These are phyloP conservation scores for Penicillium lagena DNA, from an alignment of 495 filamentous ascomycete species.

Conservation along the genomic window DNA sequence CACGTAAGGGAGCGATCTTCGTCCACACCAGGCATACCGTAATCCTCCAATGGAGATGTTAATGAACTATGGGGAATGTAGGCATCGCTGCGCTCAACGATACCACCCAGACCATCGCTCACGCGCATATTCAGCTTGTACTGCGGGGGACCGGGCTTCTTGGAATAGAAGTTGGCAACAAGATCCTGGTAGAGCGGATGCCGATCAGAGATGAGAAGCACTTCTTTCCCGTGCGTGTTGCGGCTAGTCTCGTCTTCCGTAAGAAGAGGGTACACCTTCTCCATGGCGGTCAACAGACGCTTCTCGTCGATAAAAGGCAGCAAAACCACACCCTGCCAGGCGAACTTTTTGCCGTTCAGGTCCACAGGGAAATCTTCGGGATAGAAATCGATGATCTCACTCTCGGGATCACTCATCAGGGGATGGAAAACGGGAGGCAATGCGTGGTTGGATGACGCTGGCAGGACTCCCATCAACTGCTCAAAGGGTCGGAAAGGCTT, in stretches of 20 bases:
- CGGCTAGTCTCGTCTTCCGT: conserved; percentile 70
- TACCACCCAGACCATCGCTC: conserved; percentile 76
- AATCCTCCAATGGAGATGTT: conserved; percentile 54
- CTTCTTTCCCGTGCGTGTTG: conserved; percentile 76
- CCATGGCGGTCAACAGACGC: conserved; percentile 75
- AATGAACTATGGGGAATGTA: conserved; percentile 72
- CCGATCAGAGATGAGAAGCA: conserved; percentile 73
- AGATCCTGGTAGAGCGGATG: conserved; percentile 80
- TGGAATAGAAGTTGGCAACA: conserved; percentile 79
- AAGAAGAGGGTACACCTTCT: conserved; percentile 72
- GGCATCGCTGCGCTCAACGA: conserved; percentile 69
- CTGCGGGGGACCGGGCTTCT: conserved; percentile 61
- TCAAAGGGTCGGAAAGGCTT: conserved; percentile 87
- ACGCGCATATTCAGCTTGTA: conserved; percentile 63
- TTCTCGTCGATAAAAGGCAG: conserved; percentile 96
- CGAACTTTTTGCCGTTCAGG: conserved; percentile 96
- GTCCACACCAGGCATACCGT: conserved; percentile 67
- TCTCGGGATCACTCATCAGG: conserved; percentile 80
- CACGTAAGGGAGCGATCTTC: conserved; percentile 81
- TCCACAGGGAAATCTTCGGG: conserved; percentile 90
- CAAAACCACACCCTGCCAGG: conserved; percentile 92
- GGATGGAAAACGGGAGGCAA: conserved; percentile 80
- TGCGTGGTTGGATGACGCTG: conserved; percentile 84
- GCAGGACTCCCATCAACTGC: conserved; percentile 97
- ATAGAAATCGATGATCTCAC: conserved; percentile 95